A percentile compares a stretch with the other conserved stretches of the same genome.
phyloP scores from a whole-genome alignment of 306 rosid species.

The Inga laurina region DNA sequence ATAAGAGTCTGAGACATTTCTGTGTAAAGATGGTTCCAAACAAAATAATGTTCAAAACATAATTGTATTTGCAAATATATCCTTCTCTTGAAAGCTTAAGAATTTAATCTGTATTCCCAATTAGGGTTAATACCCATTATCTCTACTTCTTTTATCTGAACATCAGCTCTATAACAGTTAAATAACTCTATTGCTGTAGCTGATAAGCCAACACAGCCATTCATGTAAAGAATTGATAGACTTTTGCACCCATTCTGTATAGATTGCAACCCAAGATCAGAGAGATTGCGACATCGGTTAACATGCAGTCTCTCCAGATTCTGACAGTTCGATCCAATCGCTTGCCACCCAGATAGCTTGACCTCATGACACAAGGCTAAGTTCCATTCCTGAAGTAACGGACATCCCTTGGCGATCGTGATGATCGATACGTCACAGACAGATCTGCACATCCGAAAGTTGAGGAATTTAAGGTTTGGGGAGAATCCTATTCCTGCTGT shows the following conservation, averaged over 20 bases:
- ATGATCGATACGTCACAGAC: slow-evolving; percentile 41
- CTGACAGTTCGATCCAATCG: slow-evolving; percentile 49
- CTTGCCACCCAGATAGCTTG: slow-evolving; percentile 52
- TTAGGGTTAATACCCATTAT: slow-evolving; percentile 44
- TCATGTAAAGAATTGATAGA: slow-evolving; percentile 49
- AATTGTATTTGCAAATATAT: neutral
- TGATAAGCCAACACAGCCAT: slow-evolving; percentile 36
- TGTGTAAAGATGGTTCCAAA: neutral
- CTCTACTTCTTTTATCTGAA: slow-evolving; percentile 50
- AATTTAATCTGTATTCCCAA: slow-evolving; percentile 35
- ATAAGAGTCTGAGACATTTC: slow-evolving; percentile 7
- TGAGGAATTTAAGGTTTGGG: slow-evolving; percentile 47
- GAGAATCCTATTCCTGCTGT: slow-evolving; percentile 47
- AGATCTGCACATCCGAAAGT: slow-evolving; percentile 55
- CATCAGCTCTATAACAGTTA: slow-evolving; percentile 53
- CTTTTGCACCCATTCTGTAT: slow-evolving; percentile 57
- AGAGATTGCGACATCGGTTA: slow-evolving; percentile 52
- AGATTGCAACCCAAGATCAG: slow-evolving; percentile 51
- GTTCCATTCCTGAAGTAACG: slow-evolving; percentile 65
- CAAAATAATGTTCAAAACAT: neutral
- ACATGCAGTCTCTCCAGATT: slow-evolving; percentile 62
- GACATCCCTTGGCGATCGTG: slow-evolving; percentile 58
- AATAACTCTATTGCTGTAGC: slow-evolving; percentile 48
- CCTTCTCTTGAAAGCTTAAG: neutral
- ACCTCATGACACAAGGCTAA: slow-evolving; percentile 63